These are phyloP conservation scores for Thymus quinquecostatus DNA, from an alignment of 257 asterid species.

Conservation along the genomic window DNA sequence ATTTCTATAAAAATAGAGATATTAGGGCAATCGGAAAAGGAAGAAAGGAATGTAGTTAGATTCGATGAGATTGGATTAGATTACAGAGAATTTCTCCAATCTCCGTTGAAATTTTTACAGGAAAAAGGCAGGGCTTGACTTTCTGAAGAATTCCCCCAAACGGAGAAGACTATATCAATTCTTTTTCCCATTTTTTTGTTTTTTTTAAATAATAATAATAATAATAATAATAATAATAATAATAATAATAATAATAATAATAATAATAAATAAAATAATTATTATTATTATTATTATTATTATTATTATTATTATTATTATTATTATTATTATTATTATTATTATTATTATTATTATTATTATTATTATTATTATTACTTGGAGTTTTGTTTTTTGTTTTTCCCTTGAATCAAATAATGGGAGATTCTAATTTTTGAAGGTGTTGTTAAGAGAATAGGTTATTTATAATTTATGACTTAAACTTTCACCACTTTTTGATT, in stretches of 20 bases:
- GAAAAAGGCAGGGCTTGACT: slow-evolving; percentile 31
- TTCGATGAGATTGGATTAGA: slow-evolving; percentile 29
- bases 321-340: too few species aligned
- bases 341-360: too few species aligned
- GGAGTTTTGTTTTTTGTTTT: too few species aligned
- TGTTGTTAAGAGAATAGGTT: too few species aligned
- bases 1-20: slow-evolving; percentile 18
- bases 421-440: too few species aligned
- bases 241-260: not conserved
- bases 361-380: too few species aligned
- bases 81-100: slow-evolving; percentile 41
- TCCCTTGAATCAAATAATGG: too few species aligned
- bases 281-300: too few species aligned
- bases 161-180: slow-evolving; percentile 32
- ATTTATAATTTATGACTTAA: too few species aligned
- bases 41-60: slow-evolving; percentile 12
- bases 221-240: not conserved
- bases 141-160: slow-evolving; percentile 31
- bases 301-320: too few species aligned
- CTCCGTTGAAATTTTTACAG: slow-evolving; percentile 38
- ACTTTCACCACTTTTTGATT: too few species aligned
- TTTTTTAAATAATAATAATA: not conserved
- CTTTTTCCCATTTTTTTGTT: not conserved
- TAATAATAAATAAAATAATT: not conserved
- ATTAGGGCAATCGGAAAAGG: slow-evolving; percentile 1